Evolutionary conservation across 208 protist genomes (phyloP).

Genomic region (Wallacemonas sp.): DNA sequence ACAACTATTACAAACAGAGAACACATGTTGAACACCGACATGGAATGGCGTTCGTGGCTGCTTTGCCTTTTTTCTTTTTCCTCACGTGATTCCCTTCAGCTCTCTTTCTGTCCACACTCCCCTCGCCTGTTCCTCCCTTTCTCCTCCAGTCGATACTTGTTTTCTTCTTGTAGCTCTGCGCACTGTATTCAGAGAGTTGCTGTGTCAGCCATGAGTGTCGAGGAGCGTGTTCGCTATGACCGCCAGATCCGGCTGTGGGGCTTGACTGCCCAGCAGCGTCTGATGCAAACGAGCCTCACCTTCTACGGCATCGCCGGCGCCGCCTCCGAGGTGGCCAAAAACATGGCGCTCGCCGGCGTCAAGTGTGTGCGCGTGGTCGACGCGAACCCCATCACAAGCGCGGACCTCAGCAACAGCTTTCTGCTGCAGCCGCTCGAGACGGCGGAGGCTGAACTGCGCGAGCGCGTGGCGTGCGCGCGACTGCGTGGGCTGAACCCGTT

Average conservation of each 20-base stretch:
- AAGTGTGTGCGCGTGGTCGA: conserved; percentile 53
- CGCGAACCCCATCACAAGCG: conserved; percentile 20
- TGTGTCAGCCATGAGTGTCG: conserved; percentile 69
- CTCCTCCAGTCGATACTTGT: not conserved
- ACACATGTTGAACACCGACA: too few species aligned
- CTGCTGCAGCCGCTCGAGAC: conserved; percentile 50
- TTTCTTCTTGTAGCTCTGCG: too few species aligned
- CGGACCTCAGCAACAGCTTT: conserved; percentile 50
- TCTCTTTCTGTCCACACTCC: not conserved
- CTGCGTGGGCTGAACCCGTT: conserved; percentile 54
- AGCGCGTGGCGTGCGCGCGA: conserved; percentile 19
- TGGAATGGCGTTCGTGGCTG: too few species aligned
- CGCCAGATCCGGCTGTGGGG: conserved; percentile 94
- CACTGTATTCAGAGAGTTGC: too few species aligned
- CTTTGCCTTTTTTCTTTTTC: not conserved
- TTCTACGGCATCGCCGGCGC: conserved; percentile 63
- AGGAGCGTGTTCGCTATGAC: conserved; percentile 86
- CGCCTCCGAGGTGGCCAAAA: conserved; percentile 86
- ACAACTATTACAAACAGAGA: too few species aligned
- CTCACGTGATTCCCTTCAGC: not conserved
- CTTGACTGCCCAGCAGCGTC: conserved; percentile 82
- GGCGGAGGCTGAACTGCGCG: conserved; percentile 19
- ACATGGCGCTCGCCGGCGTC: conserved; percentile 91
- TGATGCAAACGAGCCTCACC: conserved; percentile 62
- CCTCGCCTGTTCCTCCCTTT: not conserved